These are phyloP conservation scores for Fragaria ananassa DNA, from an alignment of 306 rosid genomes.

Conservation along the genomic window DNA sequence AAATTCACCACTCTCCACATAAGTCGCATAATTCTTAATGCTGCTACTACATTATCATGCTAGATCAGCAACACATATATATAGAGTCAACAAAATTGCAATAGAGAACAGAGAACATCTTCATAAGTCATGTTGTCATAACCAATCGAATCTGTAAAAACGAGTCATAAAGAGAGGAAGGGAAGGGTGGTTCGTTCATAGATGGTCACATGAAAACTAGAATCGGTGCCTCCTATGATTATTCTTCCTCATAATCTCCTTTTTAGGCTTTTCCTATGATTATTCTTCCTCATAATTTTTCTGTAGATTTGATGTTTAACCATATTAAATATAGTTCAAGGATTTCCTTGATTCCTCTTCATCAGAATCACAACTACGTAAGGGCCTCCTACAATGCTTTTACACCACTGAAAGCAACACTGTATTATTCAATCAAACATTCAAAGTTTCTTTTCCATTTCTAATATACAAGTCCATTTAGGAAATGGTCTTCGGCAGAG, in stretches of 20 bases:
- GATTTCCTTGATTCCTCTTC: slow-evolving; percentile 20
- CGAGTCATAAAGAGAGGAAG: background rate
- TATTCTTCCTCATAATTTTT: slow-evolving; percentile 4
- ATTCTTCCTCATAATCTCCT: slow-evolving; percentile 26
- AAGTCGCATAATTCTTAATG: background rate
- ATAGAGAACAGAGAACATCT: background rate
- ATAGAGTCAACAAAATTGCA: background rate
- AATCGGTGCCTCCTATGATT: slow-evolving; percentile 18
- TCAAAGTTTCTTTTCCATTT: background rate
- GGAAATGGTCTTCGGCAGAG: background rate
- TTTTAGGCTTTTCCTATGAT: slow-evolving; percentile 18
- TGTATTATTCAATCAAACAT: background rate
- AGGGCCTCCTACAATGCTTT: background rate
- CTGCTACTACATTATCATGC: background rate
- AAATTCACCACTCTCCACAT: background rate
- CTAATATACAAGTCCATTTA: background rate
- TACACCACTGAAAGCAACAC: background rate
- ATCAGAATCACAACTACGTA: slow-evolving; percentile 9
- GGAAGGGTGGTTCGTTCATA: background rate
- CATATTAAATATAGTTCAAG: slow-evolving; percentile 13
- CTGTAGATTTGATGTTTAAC: slow-evolving; percentile 27
- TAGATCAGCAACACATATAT: background rate
- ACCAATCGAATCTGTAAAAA: background rate
- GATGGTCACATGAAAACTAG: slow-evolving; percentile 12
- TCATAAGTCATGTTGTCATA: too few species aligned